phyloP scores from a whole-genome alignment of 176 grass and related monocot species.

The Triticum timopheevii region DNA sequence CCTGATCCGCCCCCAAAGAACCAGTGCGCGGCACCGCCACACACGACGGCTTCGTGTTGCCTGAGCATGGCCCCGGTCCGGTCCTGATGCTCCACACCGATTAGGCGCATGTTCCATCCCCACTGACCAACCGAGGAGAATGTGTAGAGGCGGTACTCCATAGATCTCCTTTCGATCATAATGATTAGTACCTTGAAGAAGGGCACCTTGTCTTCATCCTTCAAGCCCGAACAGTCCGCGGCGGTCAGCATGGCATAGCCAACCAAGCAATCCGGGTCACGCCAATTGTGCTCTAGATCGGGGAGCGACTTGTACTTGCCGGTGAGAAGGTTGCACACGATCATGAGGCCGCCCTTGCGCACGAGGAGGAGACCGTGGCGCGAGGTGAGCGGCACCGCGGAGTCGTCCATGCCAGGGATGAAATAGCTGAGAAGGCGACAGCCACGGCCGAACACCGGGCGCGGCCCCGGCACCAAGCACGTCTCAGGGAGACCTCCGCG shows the following conservation, averaged over 20 bases:
- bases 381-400: background rate
- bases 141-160: background rate
- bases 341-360: background rate
- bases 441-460: background rate
- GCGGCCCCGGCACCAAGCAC: background rate
- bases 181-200: background rate
- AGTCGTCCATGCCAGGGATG: background rate
- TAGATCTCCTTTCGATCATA: background rate
- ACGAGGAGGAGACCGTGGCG: background rate
- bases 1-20: background rate
- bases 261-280: background rate
- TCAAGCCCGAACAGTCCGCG: background rate
- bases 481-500: background rate
- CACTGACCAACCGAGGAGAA: background rate
- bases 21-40: background rate
- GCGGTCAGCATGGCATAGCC: background rate
- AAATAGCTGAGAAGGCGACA: background rate
- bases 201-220: background rate
- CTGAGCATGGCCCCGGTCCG: background rate
- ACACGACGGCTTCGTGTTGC: background rate
- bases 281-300: background rate
- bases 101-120: background rate
- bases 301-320: background rate
- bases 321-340: background rate
- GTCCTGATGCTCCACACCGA: no score